These are phyloP conservation scores for Phallus indusiatus DNA, from an alignment of 768 basidiomycete species.

Conservation along the genomic window DNA sequence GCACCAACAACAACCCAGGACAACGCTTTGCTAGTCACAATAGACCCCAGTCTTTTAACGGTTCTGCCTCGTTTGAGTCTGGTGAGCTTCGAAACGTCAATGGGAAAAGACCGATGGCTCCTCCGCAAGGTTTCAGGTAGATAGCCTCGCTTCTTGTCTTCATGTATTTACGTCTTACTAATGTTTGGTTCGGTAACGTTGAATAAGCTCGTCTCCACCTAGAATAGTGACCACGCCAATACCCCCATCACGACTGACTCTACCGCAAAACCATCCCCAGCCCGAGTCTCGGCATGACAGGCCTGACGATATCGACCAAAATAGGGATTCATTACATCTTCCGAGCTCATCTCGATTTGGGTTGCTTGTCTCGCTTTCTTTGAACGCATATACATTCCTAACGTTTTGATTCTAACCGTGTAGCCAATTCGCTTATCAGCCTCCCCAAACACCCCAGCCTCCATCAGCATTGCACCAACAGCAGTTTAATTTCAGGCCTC, in stretches of 20 bases:
- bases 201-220: conserved; percentile 36
- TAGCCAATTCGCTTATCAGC: conserved; percentile 63
- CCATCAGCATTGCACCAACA: conserved; percentile 18
- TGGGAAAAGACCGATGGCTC: conserved; percentile 54
- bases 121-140: conserved; percentile 22
- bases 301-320: background rate
- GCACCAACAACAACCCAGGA: background rate
- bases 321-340: conserved; percentile 19
- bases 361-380: conserved; percentile 21
- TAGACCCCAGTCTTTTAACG: background rate
- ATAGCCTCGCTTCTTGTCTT: background rate
- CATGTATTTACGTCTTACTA: conserved; percentile 8
- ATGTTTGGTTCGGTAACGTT: background rate
- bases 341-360: conserved; percentile 43
- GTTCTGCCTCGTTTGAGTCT: conserved; percentile 17
- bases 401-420: conserved; percentile 8
- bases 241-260: conserved; percentile 57
- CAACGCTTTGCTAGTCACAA: background rate
- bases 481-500: conserved; percentile 33
- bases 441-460: conserved; percentile 29
- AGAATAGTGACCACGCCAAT: conserved; percentile 44
- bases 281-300: conserved; percentile 30
- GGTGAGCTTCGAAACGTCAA: conserved; percentile 41
- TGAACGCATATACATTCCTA: conserved; percentile 17
- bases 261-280: conserved; percentile 50